A percentile compares a stretch with the other conserved stretches of the same genome.
phyloP scores from a whole-genome alignment of 768 basidiomycete genomes.

The Pulveroboletus sp. region DNA sequence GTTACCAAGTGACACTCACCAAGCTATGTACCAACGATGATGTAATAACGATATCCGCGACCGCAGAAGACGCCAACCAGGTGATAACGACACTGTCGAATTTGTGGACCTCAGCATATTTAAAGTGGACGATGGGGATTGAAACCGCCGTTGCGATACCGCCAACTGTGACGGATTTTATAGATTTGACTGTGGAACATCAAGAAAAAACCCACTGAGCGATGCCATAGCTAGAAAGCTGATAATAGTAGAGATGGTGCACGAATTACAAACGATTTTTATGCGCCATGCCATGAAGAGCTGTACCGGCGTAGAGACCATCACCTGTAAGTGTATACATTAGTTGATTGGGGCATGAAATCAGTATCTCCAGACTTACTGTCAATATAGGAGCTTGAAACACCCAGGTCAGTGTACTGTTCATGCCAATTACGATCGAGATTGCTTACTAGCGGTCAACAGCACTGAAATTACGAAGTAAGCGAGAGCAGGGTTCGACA shows the following conservation, averaged over 20 bases:
- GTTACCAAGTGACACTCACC: no score
- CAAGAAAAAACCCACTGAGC: no score
- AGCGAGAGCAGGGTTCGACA: background rate
- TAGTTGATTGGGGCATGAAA: background rate
- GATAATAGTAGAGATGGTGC: slow-evolving; percentile 26
- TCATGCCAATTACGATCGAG: background rate
- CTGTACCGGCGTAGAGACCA: slow-evolving; percentile 43
- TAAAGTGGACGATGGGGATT: slow-evolving; percentile 25
- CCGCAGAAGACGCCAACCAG: slow-evolving; percentile 41
- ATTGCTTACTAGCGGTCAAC: slow-evolving; percentile 7
- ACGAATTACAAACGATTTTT: slow-evolving; percentile 32
- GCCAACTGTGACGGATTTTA: slow-evolving; percentile 23
- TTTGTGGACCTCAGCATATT: slow-evolving; percentile 33
- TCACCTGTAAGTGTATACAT: slow-evolving; percentile 30
- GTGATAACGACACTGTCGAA: slow-evolving; percentile 34
- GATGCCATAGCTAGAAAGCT: slow-evolving; percentile 2
- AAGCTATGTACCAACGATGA: slow-evolving; percentile 40
- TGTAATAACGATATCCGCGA: slow-evolving; percentile 43
- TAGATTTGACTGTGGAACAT: no score
- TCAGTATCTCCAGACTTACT: slow-evolving; percentile 21
- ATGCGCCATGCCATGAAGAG: slow-evolving; percentile 46
- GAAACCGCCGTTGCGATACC: slow-evolving; percentile 33
- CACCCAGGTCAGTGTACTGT: background rate
- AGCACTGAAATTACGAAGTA: slow-evolving; percentile 10
- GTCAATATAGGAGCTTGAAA: slow-evolving; percentile 43